Percentiles rank a stretch among this genome's conserved stretches.
Conservation (phyloP, 352 stramenopile species). For the Elongisporangium prolatum region DNA sequence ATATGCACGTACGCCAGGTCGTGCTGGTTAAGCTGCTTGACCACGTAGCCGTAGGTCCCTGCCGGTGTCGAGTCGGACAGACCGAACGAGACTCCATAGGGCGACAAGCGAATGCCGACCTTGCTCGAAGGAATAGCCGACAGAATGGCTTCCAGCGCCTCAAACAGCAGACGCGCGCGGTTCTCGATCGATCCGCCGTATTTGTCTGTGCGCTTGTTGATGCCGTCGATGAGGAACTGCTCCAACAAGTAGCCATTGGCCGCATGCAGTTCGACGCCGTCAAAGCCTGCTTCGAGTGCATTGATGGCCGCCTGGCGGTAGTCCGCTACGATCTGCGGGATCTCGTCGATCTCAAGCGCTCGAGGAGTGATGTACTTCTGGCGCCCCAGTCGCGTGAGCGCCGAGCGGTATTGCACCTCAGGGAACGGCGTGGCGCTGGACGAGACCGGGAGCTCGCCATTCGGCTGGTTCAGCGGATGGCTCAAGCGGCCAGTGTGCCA, state of each 20-base stretch:
- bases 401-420: constrained; percentile 27
- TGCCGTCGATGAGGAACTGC: constrained; percentile 80
- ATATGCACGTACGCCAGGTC: constrained; percentile 56
- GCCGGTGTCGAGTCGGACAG: constrained; percentile 39
- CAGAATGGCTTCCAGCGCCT: constrained; percentile 61
- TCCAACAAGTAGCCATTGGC: constrained; percentile 93
- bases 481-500: constrained; percentile 82
- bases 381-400: constrained; percentile 35
- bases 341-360: constrained; percentile 69
- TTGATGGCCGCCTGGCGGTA: constrained; percentile 60
- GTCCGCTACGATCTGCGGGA: constrained; percentile 61
- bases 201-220: constrained; percentile 83
- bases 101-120: constrained; percentile 44
- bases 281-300: constrained; percentile 80
- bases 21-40: constrained; percentile 52
- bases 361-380: constrained; percentile 42
- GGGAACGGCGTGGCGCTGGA: constrained; percentile 40
- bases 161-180: constrained; percentile 68
- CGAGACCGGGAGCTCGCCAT: constrained; percentile 48
- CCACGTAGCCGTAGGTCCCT: constrained; percentile 42
- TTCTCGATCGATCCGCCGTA: constrained; percentile 88
- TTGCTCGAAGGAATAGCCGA: constrained; percentile 22
- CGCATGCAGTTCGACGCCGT: constrained; percentile 86
- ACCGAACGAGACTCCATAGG: constrained; percentile 44
- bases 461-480: constrained; percentile 64